phyloP scores from a whole-genome alignment of 345 rosid genomes.

The Citrus mangshanensis region DNA sequence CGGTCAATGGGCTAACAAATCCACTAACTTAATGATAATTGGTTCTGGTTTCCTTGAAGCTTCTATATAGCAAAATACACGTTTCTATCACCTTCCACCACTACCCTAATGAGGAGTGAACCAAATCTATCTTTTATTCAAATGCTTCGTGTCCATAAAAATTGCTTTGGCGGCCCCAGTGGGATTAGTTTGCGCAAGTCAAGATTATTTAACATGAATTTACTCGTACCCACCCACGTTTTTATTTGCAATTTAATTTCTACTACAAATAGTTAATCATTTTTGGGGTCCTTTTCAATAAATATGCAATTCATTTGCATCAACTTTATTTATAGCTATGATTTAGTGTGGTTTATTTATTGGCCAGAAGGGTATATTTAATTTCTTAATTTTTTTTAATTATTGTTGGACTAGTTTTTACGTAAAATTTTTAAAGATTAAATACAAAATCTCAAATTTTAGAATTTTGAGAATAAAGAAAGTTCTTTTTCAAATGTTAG shows the following conservation, averaged over 20 bases:
- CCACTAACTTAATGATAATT: neutral
- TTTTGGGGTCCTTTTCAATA: neutral
- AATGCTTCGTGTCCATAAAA: neutral
- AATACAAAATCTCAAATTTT: too few species aligned
- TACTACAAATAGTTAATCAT: neutral
- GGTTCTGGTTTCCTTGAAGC: neutral
- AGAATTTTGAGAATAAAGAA: rapidly evolving
- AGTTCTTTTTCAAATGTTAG: too few species aligned
- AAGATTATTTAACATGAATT: neutral
- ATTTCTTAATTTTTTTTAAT: too few species aligned
- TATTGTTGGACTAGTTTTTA: rapidly evolving
- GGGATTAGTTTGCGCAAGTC: neutral
- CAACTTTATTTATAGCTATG: neutral
- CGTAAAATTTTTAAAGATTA: rapidly evolving
- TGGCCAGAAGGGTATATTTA: too few species aligned
- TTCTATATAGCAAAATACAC: neutral
- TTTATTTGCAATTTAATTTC: neutral
- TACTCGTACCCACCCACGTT: neutral
- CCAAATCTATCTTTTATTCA: neutral
- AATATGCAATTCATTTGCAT: neutral
- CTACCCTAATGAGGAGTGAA: too few species aligned
- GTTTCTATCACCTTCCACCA: neutral
- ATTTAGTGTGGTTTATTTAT: too few species aligned
- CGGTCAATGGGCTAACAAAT: neutral
- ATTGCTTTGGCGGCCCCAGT: neutral